These are phyloP conservation scores for Primulina huaijiensis DNA, from an alignment of 257 asterid genomes.

Conservation along the genomic window DNA sequence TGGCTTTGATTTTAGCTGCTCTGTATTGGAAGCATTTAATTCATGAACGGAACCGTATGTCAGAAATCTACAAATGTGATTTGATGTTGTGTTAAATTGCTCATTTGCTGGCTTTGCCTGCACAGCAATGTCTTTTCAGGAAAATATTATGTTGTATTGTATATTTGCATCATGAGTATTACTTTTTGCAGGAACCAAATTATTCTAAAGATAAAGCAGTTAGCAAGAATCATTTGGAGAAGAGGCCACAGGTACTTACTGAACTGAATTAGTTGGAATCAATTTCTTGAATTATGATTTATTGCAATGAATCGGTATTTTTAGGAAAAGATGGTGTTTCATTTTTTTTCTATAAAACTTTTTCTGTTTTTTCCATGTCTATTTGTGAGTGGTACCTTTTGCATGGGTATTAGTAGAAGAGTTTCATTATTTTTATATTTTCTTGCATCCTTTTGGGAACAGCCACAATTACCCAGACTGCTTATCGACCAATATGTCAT, in stretches of 20 bases:
- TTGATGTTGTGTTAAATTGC: neutral
- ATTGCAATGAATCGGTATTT: neutral
- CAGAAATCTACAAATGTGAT: neutral
- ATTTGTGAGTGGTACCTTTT: neutral
- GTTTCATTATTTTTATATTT: neutral
- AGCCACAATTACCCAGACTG: neutral
- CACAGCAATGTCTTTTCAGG: neutral
- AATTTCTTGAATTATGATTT: neutral
- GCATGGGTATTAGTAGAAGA: neutral
- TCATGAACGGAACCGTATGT: too few species aligned
- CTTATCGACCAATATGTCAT: neutral
- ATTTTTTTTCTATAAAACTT: neutral
- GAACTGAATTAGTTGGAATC: constrained; percentile 21
- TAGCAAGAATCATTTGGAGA: constrained; percentile 47
- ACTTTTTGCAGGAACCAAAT: constrained; percentile 66
- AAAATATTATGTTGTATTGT: neutral
- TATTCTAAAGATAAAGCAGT: constrained; percentile 62
- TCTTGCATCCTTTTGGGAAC: neutral
- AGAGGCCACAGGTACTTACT: constrained; percentile 55
- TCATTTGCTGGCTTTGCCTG: constrained; percentile 1
- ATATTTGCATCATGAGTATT: constrained; percentile 1
- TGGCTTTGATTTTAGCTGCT: too few species aligned
- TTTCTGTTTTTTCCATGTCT: neutral
- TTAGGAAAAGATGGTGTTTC: constrained; percentile 4
- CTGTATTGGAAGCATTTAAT: too few species aligned